A percentile compares a stretch with the other conserved stretches of the same genome.
phyloP scores from a whole-genome alignment of 2,329 filamentous ascomycete genomes.

The Tolypocladium album region DNA sequence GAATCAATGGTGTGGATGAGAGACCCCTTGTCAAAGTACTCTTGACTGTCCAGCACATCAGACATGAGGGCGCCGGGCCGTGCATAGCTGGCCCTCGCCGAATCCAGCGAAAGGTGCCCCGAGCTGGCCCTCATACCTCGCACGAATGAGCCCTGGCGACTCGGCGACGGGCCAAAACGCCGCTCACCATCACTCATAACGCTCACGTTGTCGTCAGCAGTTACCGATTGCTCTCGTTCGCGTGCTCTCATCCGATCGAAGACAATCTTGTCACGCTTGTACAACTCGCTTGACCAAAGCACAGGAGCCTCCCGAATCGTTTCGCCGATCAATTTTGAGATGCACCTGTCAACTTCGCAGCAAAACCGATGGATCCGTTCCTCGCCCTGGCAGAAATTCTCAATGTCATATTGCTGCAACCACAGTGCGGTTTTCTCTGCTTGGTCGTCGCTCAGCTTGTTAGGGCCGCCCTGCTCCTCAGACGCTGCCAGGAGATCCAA shows the following conservation, averaged over 20 bases:
- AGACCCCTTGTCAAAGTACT: constrained; percentile 59
- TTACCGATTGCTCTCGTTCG: constrained; percentile 36
- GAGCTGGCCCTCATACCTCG: constrained; percentile 51
- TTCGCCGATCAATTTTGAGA: constrained; percentile 76
- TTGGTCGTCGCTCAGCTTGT: constrained; percentile 94
- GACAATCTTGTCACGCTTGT: constrained; percentile 60
- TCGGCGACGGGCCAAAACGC: constrained; percentile 30
- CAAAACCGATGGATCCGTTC: constrained; percentile 91
- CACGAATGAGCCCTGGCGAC: constrained; percentile 39
- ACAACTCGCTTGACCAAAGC: constrained; percentile 86
- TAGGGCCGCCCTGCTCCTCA: constrained; percentile 77
- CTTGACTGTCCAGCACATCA: constrained; percentile 58
- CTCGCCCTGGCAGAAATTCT: constrained; percentile 91
- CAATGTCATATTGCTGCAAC: constrained; percentile 70
- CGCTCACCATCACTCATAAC: constrained; percentile 45
- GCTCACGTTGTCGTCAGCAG: constrained; percentile 39
- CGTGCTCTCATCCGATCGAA: constrained; percentile 36
- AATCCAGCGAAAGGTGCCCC: constrained; percentile 61
- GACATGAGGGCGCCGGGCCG: constrained; percentile 46
- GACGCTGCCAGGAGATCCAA: constrained; percentile 78
- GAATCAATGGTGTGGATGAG: constrained; percentile 65
- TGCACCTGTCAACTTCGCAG: constrained; percentile 78
- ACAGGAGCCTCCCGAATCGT: constrained; percentile 77
- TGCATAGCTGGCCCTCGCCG: constrained; percentile 51
- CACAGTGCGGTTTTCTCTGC: constrained; percentile 75